Percentiles rank a stretch among this genome's conserved stretches.
Evolutionary conservation across 768 basidiomycete genomes (phyloP).

Genomic region (Psilocybe cyanescens): DNA sequence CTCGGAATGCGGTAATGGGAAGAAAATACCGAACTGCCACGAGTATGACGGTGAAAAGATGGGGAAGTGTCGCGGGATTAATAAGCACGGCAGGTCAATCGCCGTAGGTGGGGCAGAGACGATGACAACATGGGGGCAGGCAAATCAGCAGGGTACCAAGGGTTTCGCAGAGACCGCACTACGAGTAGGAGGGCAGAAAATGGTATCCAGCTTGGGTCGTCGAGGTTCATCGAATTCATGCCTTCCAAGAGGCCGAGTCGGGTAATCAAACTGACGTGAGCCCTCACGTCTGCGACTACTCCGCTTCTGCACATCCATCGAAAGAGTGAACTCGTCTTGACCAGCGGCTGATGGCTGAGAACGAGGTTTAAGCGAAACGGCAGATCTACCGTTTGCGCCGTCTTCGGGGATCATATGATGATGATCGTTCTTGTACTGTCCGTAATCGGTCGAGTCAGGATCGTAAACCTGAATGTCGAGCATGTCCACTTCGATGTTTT

Average conservation of each 20-base stretch:
- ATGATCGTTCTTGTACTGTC: not conserved
- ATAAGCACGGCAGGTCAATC: not conserved
- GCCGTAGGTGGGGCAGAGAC: not conserved
- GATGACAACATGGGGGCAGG: not conserved
- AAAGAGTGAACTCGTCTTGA: constrained; percentile 47
- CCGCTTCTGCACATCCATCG: constrained; percentile 41
- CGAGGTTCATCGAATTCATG: constrained; percentile 10
- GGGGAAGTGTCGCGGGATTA: not conserved
- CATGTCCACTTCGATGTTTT: constrained; percentile 16
- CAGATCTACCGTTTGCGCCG: constrained; percentile 2
- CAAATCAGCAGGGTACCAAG: not conserved
- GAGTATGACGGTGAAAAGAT: not conserved
- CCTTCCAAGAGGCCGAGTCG: constrained; percentile 9
- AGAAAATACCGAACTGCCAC: not conserved
- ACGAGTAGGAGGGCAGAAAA: not conserved
- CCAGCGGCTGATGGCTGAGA: not conserved
- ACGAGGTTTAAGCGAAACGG: not conserved
- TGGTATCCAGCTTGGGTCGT: constrained; percentile 11
- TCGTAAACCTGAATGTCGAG: constrained; percentile 14
- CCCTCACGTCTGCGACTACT: not conserved
- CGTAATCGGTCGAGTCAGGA: constrained; percentile 7
- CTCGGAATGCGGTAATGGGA: not conserved
- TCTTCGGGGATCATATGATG: not conserved
- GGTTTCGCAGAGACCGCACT: not conserved
- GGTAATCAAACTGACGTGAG: constrained; percentile 3